Evolutionary conservation across 495 filamentous ascomycete genomes (phyloP), one percentile per base, ranked within the genome.

Genomic region (Hypoxylon intermedium): DNA sequence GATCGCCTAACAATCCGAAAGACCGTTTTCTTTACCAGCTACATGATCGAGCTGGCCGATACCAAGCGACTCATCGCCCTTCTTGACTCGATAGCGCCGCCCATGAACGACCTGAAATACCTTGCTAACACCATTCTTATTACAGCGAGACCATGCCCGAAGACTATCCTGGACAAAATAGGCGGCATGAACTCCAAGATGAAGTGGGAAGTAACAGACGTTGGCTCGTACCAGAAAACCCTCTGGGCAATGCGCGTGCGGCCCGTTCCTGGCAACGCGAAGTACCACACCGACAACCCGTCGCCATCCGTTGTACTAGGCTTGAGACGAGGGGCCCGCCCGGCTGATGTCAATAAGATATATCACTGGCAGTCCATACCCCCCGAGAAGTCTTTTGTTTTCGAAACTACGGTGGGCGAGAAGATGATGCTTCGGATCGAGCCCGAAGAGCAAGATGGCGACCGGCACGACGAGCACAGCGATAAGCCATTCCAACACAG

Each of bases 61-160:
- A 88, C 88, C 3, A 81, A 87, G 54, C 82, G 82, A 40, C 76
- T 98, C 15, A 82, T 91, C 41, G 78, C 80, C 2, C 82, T 92
- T 44, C 77, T 89, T 38, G 75, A 84, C 13, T 87, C 88, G 5
- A 74, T 82, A 18, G 81, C 80, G 64, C 70, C 78, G 26, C 68
- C 81, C 26, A 78, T 86, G 15, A 72, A 71, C 30, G 91, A 96
- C 24, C 72, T 97, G 53, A 92, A 89, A 58, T 86, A 84, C 65
- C 86, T 96, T 68, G 93, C 89, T 45, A 96, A 95, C 74, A 93
- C 85, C 70, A 92, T 98, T 64, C 81, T 97, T 50, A 98, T 98
- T 66, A 87, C 85, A 5, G 86, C 90, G 2, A 83, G 89, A 11
- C 87, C 88, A 0, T 89, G 85, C 26, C 83, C 85, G 0, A 71